Evolutionary conservation across 768 basidiomycete species (phyloP).

Genomic region (Cubamyces sp.): DNA sequence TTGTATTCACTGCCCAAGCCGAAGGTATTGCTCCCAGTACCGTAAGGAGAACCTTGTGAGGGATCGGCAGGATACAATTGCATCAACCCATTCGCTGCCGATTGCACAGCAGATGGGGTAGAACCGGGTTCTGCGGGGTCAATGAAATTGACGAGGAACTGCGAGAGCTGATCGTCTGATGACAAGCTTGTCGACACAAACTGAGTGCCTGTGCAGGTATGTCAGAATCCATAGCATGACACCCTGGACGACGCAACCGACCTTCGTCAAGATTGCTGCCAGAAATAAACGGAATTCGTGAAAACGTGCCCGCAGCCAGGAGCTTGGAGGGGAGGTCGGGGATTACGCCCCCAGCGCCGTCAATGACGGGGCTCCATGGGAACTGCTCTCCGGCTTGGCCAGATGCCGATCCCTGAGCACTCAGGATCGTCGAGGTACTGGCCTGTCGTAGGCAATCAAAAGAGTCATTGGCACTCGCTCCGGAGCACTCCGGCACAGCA

Average conservation of each 20-base stretch:
- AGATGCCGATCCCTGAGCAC: slow-evolving; percentile 28
- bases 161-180: slow-evolving; percentile 2
- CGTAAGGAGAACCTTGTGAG: slow-evolving; percentile 48
- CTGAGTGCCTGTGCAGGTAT: slow-evolving; percentile 36
- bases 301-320: slow-evolving; percentile 37
- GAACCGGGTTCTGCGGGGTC: background rate
- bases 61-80: slow-evolving; percentile 48
- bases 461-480: slow-evolving; percentile 37
- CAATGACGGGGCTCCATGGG: slow-evolving; percentile 45
- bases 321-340: slow-evolving; percentile 45
- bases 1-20: slow-evolving; percentile 46
- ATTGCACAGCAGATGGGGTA: background rate
- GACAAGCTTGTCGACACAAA: slow-evolving; percentile 37
- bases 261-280: slow-evolving; percentile 53
- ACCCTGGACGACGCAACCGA: slow-evolving; percentile 18
- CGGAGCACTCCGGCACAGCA: slow-evolving; percentile 40
- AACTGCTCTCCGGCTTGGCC: slow-evolving; percentile 33
- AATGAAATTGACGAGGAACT: slow-evolving; percentile 10
- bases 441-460: slow-evolving; percentile 39
- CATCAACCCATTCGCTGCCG: slow-evolving; percentile 33
- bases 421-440: slow-evolving; percentile 22
- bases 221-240: background rate
- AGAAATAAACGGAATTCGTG: slow-evolving; percentile 48
- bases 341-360: slow-evolving; percentile 45
- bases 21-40: slow-evolving; percentile 50